Conservation (phyloP, 2,329 filamentous ascomycete genomes). For the Cladosporium sphaerospermum region DNA sequence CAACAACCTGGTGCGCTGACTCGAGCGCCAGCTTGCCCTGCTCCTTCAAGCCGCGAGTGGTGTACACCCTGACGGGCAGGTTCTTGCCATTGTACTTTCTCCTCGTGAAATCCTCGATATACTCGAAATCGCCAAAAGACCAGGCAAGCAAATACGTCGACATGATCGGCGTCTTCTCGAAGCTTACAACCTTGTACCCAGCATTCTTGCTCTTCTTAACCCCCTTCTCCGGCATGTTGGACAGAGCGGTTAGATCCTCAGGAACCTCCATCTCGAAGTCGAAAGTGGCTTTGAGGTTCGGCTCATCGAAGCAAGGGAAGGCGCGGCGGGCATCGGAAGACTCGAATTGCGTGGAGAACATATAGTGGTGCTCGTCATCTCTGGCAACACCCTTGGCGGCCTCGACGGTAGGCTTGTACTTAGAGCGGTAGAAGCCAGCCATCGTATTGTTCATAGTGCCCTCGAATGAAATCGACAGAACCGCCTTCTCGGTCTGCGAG, state of each 20-base stretch:
- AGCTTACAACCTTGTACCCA: conserved; percentile 61
- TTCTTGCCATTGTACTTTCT: conserved; percentile 86
- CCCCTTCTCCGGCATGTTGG: conserved; percentile 89
- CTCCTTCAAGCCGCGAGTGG: conserved; percentile 86
- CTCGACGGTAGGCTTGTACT: conserved; percentile 75
- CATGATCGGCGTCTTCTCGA: conserved; percentile 83
- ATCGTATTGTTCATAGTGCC: conserved; percentile 88
- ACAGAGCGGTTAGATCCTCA: conserved; percentile 77
- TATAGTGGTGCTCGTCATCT: conserved; percentile 59
- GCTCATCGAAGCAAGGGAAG: conserved; percentile 97
- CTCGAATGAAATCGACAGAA: conserved; percentile 65
- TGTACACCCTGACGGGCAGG: conserved; percentile 92
- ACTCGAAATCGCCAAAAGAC: conserved; percentile 96
- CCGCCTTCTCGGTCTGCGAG: conserved; percentile 58
- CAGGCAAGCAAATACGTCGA: conserved; percentile 84
- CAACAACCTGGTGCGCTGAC: conserved; percentile 87
- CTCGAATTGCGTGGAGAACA: conserved; percentile 94
- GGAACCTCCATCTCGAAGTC: conserved; percentile 91
- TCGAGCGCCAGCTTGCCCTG: conserved; percentile 85
- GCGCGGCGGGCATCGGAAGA: conserved; percentile 89
- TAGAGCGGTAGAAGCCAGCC: conserved; percentile 88
- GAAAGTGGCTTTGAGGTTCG: conserved; percentile 92
- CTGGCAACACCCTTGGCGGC: conserved; percentile 71
- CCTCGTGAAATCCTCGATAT: conserved; percentile 84
- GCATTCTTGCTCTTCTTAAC: conserved; percentile 62